Conservation (phyloP, 2,329 filamentous ascomycete genomes). For the Pseudogymnoascus sp. region DNA sequence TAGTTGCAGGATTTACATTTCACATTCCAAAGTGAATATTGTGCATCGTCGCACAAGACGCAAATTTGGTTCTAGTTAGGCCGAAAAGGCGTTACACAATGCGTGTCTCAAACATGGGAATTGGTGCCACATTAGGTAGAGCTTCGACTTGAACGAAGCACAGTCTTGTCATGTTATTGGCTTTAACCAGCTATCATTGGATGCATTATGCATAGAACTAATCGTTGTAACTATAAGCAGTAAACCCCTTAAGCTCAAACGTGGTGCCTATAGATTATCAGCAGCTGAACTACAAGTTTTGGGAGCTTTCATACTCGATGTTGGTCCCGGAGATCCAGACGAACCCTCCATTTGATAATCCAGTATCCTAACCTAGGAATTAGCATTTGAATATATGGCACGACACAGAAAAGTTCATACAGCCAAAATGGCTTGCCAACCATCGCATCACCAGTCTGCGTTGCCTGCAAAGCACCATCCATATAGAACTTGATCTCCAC, state of each 20-base stretch:
- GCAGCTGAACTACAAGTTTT: background rate
- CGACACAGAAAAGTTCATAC: background rate
- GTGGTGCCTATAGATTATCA: slow-evolving; percentile 9
- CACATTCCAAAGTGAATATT: background rate
- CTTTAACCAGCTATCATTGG: background rate
- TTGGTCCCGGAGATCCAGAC: slow-evolving; percentile 16
- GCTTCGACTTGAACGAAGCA: background rate
- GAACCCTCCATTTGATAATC: slow-evolving; percentile 18
- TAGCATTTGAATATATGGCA: background rate
- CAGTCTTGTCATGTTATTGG: background rate
- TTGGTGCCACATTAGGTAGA: background rate
- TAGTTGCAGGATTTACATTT: background rate
- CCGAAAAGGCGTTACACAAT: background rate
- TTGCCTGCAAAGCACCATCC: slow-evolving; percentile 40
- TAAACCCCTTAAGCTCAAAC: slow-evolving; percentile 11
- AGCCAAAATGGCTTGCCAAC: slow-evolving; percentile 40
- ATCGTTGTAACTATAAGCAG: slow-evolving; percentile 12
- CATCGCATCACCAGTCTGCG: slow-evolving; percentile 42
- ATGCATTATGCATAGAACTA: background rate
- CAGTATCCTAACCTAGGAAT: slow-evolving; percentile 2
- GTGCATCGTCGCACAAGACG: background rate
- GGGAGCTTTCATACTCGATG: slow-evolving; percentile 1
- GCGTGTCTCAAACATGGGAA: background rate
- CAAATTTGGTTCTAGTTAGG: background rate
- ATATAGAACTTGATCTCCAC: slow-evolving; percentile 47